Conservation (phyloP, 495 filamentous ascomycete genomes). For the Monascus purpureus region DNA sequence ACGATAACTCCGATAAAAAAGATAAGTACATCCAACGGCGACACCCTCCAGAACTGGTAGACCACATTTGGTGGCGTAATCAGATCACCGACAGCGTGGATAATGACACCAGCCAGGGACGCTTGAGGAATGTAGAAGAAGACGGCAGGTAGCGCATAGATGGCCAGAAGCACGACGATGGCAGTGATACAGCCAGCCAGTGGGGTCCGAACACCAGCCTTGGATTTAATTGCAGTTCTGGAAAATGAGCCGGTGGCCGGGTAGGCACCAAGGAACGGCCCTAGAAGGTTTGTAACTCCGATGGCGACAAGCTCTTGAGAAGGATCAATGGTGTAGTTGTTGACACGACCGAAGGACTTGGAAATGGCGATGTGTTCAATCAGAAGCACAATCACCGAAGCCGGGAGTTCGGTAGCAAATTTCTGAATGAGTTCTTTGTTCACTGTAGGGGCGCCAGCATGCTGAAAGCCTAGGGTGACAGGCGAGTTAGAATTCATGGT, state of each 20-base stretch:
- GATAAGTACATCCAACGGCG: conserved; percentile 77
- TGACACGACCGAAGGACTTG: conserved; percentile 92
- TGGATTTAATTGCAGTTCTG: conserved; percentile 94
- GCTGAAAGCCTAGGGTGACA: conserved; percentile 48
- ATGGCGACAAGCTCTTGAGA: conserved; percentile 96
- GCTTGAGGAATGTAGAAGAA: conserved; percentile 93
- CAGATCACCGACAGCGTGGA: conserved; percentile 90
- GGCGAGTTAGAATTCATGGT: too few species aligned
- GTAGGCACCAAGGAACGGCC: conserved; percentile 88
- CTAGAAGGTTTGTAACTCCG: conserved; percentile 80
- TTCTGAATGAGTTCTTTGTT: conserved; percentile 45
- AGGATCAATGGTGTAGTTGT: conserved; percentile 97
- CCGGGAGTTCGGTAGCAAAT: conserved; percentile 54
- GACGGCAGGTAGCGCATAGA: conserved; percentile 80
- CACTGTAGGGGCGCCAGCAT: conserved; percentile 64
- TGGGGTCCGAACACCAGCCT: conserved; percentile 88
- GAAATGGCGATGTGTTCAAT: conserved; percentile 98
- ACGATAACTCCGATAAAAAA: conserved; percentile 92
- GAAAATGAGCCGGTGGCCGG: conserved; percentile 96
- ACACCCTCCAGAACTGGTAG: conserved; percentile 93
- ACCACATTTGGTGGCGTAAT: conserved; percentile 89
- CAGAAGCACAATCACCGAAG: conserved; percentile 78
- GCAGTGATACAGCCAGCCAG: conserved; percentile 89
- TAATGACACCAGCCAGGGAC: conserved; percentile 83
- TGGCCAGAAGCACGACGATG: conserved; percentile 77